Conservation (phyloP, 2,329 filamentous ascomycete species). For the Alternaria ventricosa region DNA sequence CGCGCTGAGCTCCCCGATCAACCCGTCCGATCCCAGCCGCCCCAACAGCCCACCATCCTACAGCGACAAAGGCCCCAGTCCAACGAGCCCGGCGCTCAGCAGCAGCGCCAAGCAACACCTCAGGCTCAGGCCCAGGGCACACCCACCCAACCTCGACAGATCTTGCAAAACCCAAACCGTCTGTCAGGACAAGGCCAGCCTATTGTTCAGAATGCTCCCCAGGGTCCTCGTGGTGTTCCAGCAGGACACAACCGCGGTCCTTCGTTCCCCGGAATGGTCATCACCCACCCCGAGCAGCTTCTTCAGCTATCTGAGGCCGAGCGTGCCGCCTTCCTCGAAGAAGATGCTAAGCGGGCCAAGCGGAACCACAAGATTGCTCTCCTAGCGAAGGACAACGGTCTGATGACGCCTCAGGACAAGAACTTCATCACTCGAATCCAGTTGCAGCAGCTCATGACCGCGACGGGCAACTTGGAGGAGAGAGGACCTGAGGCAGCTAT, state of each 20-base stretch:
- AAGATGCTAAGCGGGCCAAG: conserved; percentile 94
- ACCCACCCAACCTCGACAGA: conserved; percentile 67
- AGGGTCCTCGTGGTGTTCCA: conserved; percentile 41
- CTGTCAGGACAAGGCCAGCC: conserved; percentile 55
- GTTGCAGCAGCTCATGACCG: conserved; percentile 91
- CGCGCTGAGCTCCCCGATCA: conserved; percentile 54
- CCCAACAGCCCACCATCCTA: conserved; percentile 44
- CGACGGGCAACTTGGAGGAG: conserved; percentile 85
- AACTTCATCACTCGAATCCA: conserved; percentile 99
- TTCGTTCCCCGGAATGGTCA: conserved; percentile 59
- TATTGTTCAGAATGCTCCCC: conserved; percentile 36
- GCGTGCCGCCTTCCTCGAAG: conserved; percentile 80
- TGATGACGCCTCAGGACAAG: conserved; percentile 99
- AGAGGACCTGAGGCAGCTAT: conserved; percentile 80
- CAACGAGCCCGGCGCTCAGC: conserved; percentile 29
- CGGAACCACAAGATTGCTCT: conserved; percentile 98
- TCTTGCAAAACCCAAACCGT: conserved; percentile 79
- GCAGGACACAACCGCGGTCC: conserved; percentile 51
- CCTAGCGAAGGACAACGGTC: conserved; percentile 88
- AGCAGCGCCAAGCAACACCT: conserved; percentile 33
- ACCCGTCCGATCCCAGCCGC: conserved; percentile 33
- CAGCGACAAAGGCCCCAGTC: conserved; percentile 42
- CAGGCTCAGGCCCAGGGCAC: conserved; percentile 51
- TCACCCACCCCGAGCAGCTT: conserved; percentile 75
- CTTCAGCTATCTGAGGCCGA: conserved; percentile 83